Evolutionary conservation across 2,329 filamentous ascomycete species (phyloP).

Genomic region (Taxawa tesnikishii): DNA sequence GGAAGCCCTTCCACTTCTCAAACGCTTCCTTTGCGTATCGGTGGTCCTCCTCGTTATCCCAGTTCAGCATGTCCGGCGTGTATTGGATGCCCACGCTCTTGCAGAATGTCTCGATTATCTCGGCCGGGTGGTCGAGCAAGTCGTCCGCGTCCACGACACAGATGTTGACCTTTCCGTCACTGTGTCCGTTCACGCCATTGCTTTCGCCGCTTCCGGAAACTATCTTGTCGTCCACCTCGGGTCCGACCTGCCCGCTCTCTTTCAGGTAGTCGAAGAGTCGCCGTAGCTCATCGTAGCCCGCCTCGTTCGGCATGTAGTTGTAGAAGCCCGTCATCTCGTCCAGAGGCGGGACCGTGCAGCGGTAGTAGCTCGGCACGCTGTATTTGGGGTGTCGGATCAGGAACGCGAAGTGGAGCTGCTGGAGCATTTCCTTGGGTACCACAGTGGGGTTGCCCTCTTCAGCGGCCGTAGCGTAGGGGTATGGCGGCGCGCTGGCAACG

Average conservation of each 20-base stretch:
- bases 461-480: slow-evolving; percentile 44
- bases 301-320: slow-evolving; percentile 76
- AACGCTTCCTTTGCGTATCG: slow-evolving; percentile 59
- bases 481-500: slow-evolving; percentile 34
- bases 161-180: slow-evolving; percentile 42
- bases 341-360: slow-evolving; percentile 83
- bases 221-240: slow-evolving; percentile 42
- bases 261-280: slow-evolving; percentile 77
- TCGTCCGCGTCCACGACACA: slow-evolving; percentile 92
- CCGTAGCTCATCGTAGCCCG: slow-evolving; percentile 81
- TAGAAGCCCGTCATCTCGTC: slow-evolving; percentile 72
- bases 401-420: slow-evolving; percentile 86
- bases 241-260: slow-evolving; percentile 56
- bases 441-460: slow-evolving; percentile 75
- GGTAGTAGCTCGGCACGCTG: slow-evolving; percentile 86
- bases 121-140: slow-evolving; percentile 71
- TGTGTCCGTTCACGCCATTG: slow-evolving; percentile 17
- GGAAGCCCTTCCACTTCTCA: slow-evolving; percentile 95
- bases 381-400: slow-evolving; percentile 90
- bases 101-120: slow-evolving; percentile 69
- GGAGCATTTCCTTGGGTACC: slow-evolving; percentile 60
- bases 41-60: slow-evolving; percentile 66
- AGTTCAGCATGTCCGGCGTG: slow-evolving; percentile 65
- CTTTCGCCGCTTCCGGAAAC: slow-evolving; percentile 15
- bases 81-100: slow-evolving; percentile 68